These are phyloP conservation scores for Fusarium domesticum DNA, from an alignment of 2,329 filamentous ascomycete genomes.

Conservation along the genomic window DNA sequence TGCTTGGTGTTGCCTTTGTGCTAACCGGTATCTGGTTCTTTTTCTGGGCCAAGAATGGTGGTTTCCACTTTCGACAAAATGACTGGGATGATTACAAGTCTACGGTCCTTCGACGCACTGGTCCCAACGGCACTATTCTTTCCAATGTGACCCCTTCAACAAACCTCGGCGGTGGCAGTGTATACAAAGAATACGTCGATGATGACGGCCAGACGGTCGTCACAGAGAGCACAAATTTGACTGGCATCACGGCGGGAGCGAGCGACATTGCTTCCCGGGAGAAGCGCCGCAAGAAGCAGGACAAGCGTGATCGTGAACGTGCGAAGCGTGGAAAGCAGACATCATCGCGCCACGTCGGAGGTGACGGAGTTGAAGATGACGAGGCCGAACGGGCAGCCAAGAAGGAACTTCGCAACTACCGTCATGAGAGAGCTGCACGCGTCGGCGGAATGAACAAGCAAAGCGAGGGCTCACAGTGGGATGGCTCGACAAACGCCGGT, in stretches of 20 bases:
- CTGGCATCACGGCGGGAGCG: slow-evolving; percentile 56
- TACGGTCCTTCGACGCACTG: slow-evolving; percentile 83
- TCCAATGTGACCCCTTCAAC: slow-evolving; percentile 80
- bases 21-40: slow-evolving; percentile 89
- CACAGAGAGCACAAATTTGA: slow-evolving; percentile 46
- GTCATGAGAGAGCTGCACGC: slow-evolving; percentile 78
- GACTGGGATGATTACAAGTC: slow-evolving; percentile 99
- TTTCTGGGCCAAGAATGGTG: slow-evolving; percentile 96
- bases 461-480: slow-evolving; percentile 75
- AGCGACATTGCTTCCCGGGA: slow-evolving; percentile 56
- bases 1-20: slow-evolving; percentile 77
- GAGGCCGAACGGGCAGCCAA: slow-evolving; percentile 61
- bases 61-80: slow-evolving; percentile 77
- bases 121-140: slow-evolving; percentile 83
- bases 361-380: slow-evolving; percentile 62
- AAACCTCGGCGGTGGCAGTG: slow-evolving; percentile 80
- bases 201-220: slow-evolving; percentile 45
- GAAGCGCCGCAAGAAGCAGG: slow-evolving; percentile 52
- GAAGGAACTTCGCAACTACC: slow-evolving; percentile 75
- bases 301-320: slow-evolving; percentile 43
- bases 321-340: slow-evolving; percentile 44
- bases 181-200: slow-evolving; percentile 69
- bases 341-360: slow-evolving; percentile 46
- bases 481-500: slow-evolving; percentile 64
- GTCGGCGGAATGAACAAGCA: slow-evolving; percentile 87